Evolutionary conservation across 495 filamentous ascomycete genomes (phyloP).

Genomic region (Paragyromitra xinjiangensis): DNA sequence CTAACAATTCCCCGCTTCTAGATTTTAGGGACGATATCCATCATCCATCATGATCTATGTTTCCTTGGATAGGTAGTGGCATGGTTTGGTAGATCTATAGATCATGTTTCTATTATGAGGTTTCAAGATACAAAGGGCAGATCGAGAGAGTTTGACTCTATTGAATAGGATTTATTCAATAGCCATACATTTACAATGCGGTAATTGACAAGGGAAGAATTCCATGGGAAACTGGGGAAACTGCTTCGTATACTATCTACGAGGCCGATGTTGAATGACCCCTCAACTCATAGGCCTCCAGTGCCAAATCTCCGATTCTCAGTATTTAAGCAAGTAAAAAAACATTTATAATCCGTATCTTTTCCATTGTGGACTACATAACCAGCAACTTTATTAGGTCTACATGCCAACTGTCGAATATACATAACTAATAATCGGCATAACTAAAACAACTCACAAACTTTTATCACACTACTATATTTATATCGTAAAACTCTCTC

Average conservation of each 20-base stretch:
- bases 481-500: not conserved
- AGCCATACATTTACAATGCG: constrained; percentile 20
- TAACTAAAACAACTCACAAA: not conserved
- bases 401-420: not conserved
- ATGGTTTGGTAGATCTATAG: not conserved
- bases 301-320: not conserved
- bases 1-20: not conserved
- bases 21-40: not conserved
- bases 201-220: constrained; percentile 8
- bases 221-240: not conserved
- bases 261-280: not conserved
- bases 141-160: not conserved
- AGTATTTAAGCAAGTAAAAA: not conserved
- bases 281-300: not conserved
- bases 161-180: not conserved
- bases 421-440: not conserved
- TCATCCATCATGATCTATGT: not conserved
- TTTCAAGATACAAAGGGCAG: not conserved
- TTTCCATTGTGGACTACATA: not conserved
- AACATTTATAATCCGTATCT: not conserved
- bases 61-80: not conserved
- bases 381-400: not conserved
- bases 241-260: not conserved
- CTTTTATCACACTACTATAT: too few species aligned
- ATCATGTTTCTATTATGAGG: not conserved